Base-by-base conservation (phyloP, 1,284 basidiomycete species). In the Moesziomyces globuligerus region DNA sequence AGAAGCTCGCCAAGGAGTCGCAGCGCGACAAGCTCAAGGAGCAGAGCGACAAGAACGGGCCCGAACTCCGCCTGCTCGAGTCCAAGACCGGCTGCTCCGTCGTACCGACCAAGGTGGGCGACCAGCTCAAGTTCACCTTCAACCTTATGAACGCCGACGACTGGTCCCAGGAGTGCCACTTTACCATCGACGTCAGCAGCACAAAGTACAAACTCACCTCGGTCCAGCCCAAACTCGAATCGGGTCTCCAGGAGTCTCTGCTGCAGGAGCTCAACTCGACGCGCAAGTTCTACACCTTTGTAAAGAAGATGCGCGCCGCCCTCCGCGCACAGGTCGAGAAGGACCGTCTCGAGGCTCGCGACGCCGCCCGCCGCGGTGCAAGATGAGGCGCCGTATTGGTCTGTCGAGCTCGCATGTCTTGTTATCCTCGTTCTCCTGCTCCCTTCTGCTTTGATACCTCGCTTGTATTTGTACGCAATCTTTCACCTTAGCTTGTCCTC, bases 21-120 rank as follows among this genome's bases (percentile, higher is more conserved):
- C 59, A 70, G 45, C 45, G 60, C 25, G 56, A 65, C 20, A 62
- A 67, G 36, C 48, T 76, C 37, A 60, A 65, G 42, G 59, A 58
- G 41, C 75, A 77, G 54, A 66, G 70, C 39, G 55, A 69, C 49
- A 64, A 65, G 29, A 76, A 75, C 36, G 73, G 62, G 17, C 76
- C 75, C 21, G 76, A 78, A 49, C 57, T 76, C 34, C 61, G 59
- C 17, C 59, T 72, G 38, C 56, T 78, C 36, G 54, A 76, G 38
- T 42, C 53, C 13, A 59, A 67, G 53, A 75, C 75, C 3, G 75
- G 75, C 21, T 74, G 73, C 37, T 52, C 64, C 2, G 59, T 77
- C 28, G 40, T 52, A 18, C 71, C 73, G 0, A 60, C 66, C 48
- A 72, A 72, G 42, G 64, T 68, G 4, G 69, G 64, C n/a, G 69